Base-by-base conservation (phyloP, 352 stramenopile species). In the Phytophthora ohioensis region DNA sequence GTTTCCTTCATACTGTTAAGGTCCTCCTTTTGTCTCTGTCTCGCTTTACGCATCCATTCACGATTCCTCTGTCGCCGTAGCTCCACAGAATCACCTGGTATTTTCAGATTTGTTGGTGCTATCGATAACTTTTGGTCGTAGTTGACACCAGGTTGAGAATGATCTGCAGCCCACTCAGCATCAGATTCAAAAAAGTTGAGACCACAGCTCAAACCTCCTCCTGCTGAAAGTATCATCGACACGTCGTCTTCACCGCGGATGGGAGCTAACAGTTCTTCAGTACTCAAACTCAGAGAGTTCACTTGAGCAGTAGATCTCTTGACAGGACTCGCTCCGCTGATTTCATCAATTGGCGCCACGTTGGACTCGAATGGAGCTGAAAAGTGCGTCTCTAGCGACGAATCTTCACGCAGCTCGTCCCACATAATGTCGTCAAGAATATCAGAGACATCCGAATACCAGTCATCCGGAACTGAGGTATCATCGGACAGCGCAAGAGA, bases 41-140 rank as follows among this genome's bases (percentile, higher is more conserved):
- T 56, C 11, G 78, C 54, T 10, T 65, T 65, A 2, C 75, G 64
- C 78, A 85, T 85, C 43, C 75, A 83, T 39, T 82, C 75, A 4
- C 78, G 75, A 49, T 85, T 85, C 45, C 79, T 81, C 54, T 69
- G 47, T 0, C 78, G 61, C 1, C 78, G 75, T 27, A 52, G 38
- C 8, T 78, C 69, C 9, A 72, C 15, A 13, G 66, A 27, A 27
- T 27, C 57, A 38, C 21, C 67, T 0, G 56, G 27, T n/a, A 68
- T 71, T 8, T 56, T 41, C 17, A 65, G 55, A 5, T 76, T 57
- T 7, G 39, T 53, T 31, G 31, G 12, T 4, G 38, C 8, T 38
- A 31, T 27, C 21, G 21, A 27, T 27, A 27, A 27, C 21, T 2
- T 27, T 27, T 27, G 21, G 21, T 27, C 21, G 21, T 27, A 27